Percentiles rank a stretch among this genome's conserved stretches.
phyloP scores from a whole-genome alignment of 2,329 filamentous ascomycete species.

The Emmonsia crescens region DNA sequence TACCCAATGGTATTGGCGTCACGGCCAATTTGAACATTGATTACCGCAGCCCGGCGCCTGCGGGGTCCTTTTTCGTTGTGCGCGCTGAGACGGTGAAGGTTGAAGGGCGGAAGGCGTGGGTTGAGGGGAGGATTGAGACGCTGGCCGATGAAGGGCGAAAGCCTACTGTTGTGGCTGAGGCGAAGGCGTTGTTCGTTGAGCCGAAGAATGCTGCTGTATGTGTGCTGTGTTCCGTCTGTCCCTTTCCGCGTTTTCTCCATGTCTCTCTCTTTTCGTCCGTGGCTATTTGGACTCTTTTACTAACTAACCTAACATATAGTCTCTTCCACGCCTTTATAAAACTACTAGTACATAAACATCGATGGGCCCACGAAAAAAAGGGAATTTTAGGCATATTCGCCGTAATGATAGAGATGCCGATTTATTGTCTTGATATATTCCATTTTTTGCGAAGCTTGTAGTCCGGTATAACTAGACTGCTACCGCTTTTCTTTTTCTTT shows the following conservation, averaged over 20 bases:
- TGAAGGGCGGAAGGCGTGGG: slow-evolving; percentile 31
- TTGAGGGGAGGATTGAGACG: slow-evolving; percentile 27
- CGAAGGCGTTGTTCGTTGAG: slow-evolving; percentile 48
- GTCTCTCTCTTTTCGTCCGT: not conserved
- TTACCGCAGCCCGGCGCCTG: slow-evolving; percentile 52
- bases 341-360: slow-evolving; percentile 5
- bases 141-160: slow-evolving; percentile 56
- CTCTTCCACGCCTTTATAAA: slow-evolving; percentile 14
- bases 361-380: not conserved
- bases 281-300: not conserved
- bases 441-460: not conserved
- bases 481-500: not conserved
- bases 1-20: slow-evolving; percentile 42
- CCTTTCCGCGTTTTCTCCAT: not conserved
- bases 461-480: not conserved
- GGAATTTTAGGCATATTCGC: not conserved
- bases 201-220: slow-evolving; percentile 59
- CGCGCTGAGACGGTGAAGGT: slow-evolving; percentile 33
- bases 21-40: slow-evolving; percentile 49
- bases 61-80: slow-evolving; percentile 51
- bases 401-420: not conserved
- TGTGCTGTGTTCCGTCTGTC: slow-evolving; percentile 17
- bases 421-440: not conserved
- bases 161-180: slow-evolving; percentile 57
- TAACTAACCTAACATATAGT: not conserved